These are phyloP conservation scores for Fusarium sacchari DNA, from an alignment of 2,329 filamentous ascomycete species.

Conservation along the genomic window DNA sequence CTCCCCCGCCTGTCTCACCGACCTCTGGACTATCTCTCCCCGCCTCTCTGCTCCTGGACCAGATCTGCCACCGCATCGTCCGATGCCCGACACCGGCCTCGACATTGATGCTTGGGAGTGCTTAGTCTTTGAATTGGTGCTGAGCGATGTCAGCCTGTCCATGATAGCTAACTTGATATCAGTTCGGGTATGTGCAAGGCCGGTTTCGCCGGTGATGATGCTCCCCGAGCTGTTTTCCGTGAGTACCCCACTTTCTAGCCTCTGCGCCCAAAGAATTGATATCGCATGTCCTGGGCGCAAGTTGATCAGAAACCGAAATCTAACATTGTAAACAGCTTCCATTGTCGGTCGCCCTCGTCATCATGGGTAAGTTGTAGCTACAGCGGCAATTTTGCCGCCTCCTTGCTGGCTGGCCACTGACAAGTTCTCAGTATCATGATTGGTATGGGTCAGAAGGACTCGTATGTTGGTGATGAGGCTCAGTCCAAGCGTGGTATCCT, in stretches of 20 bases:
- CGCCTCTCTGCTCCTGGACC: slow-evolving; percentile 29
- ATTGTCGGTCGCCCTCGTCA: slow-evolving; percentile 99
- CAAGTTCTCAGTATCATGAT: slow-evolving; percentile 90
- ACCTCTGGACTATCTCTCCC: slow-evolving; percentile 45
- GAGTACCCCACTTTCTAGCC: slow-evolving; percentile 65
- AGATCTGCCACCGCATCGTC: slow-evolving; percentile 39
- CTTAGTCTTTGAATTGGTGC: slow-evolving; percentile 6
- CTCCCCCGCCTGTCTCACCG: slow-evolving; percentile 55
- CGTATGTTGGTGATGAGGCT: slow-evolving; percentile 99
- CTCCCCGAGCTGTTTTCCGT: slow-evolving; percentile 99
- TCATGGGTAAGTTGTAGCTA: slow-evolving; percentile 83
- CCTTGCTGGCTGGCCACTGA: slow-evolving; percentile 28
- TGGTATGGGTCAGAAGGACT: slow-evolving; percentile 99
- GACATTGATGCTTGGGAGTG: slow-evolving; percentile 14
- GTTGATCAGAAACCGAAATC: slow-evolving; percentile 36
- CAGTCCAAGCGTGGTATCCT: slow-evolving; percentile 99
- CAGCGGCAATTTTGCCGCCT: slow-evolving; percentile 15
- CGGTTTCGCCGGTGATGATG: slow-evolving; percentile 99
- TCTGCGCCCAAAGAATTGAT: slow-evolving; percentile 34
- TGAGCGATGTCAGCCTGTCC: background rate
- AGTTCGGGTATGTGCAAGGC: slow-evolving; percentile 99
- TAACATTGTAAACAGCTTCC: slow-evolving; percentile 74
- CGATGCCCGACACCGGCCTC: slow-evolving; percentile 34
- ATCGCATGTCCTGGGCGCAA: slow-evolving; percentile 21
- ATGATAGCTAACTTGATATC: slow-evolving; percentile 54